These are phyloP conservation scores for Elsinoe fawcettii DNA, from an alignment of 2,329 filamentous ascomycete species.

Conservation along the genomic window DNA sequence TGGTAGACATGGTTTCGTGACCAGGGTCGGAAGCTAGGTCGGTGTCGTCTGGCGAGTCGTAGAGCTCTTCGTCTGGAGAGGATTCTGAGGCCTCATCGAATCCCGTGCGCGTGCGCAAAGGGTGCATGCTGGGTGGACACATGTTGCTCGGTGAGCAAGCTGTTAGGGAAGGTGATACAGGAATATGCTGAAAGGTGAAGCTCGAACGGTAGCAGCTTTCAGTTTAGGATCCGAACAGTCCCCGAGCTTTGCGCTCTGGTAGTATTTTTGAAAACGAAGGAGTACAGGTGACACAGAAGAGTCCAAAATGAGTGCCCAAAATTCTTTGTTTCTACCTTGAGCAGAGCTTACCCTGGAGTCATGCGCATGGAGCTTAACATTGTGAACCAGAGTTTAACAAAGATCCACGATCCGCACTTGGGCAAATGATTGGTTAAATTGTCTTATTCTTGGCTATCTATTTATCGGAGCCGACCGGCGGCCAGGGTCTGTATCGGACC, in stretches of 20 bases:
- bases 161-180: background rate
- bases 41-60: conserved; percentile 4
- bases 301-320: background rate
- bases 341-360: background rate
- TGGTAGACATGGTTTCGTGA: conserved; percentile 7
- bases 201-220: background rate
- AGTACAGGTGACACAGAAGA: background rate
- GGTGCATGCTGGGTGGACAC: conserved; percentile 10
- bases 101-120: background rate
- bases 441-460: conserved; percentile 11
- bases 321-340: background rate
- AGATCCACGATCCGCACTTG: background rate
- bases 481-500: too few relatives aligned
- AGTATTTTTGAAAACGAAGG: too few relatives aligned
- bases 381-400: background rate
- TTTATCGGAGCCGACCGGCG: background rate
- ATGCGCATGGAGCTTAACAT: background rate
- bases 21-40: background rate
- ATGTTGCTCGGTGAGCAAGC: background rate
- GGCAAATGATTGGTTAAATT: conserved; percentile 1
- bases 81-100: conserved; percentile 10
- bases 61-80: conserved; percentile 9
- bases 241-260: too few relatives aligned
- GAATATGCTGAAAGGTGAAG: background rate
- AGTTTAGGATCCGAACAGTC: too few relatives aligned